A percentile compares a stretch with the other conserved stretches of the same genome.
These are phyloP conservation scores for Colletotrichum orbiculare DNA, from an alignment of 2,329 filamentous ascomycete species.

Conservation along the genomic window DNA sequence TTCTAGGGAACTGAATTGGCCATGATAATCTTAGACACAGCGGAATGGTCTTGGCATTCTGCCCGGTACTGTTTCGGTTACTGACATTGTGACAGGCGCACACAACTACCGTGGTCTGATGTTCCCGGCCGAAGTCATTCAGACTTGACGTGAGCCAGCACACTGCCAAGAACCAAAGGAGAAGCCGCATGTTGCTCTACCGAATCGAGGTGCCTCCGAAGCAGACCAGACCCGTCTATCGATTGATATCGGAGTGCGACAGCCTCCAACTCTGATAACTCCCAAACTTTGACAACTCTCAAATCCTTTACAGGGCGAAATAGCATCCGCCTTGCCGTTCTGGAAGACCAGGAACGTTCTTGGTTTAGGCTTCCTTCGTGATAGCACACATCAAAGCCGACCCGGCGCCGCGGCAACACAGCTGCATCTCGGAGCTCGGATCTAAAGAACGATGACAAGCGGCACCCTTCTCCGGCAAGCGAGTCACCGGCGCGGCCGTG, in stretches of 20 bases:
- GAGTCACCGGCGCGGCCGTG: constrained; percentile 1
- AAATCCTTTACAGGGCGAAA: constrained; percentile 48
- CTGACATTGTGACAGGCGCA: not conserved
- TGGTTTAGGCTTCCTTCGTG: constrained; percentile 44
- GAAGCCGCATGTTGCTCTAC: too few relatives aligned
- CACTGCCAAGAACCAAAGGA: too few relatives aligned
- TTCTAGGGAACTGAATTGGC: constrained; percentile 20
- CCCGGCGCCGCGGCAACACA: constrained; percentile 49
- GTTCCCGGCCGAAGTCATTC: too few relatives aligned
- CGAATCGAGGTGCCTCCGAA: too few relatives aligned
- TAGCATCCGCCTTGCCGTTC: constrained; percentile 52
- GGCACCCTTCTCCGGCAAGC: constrained; percentile 4
- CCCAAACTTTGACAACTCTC: not conserved
- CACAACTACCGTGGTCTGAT: too few relatives aligned
- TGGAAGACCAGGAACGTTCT: constrained; percentile 49
- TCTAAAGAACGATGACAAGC: constrained; percentile 54
- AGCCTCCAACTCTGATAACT: too few relatives aligned
- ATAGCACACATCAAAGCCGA: constrained; percentile 47
- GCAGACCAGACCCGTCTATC: too few relatives aligned
- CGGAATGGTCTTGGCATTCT: constrained; percentile 2
- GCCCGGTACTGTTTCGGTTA: not conserved
- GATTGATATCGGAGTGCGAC: too few relatives aligned
- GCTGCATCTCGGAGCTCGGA: constrained; percentile 50
- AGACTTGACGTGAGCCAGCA: too few relatives aligned
- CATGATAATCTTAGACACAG: constrained; percentile 1